Percentiles rank a stretch among this genome's conserved stretches.
Conservation (phyloP, 2,329 filamentous ascomycete species). For the Magnaporthiopsis rhizophila region DNA sequence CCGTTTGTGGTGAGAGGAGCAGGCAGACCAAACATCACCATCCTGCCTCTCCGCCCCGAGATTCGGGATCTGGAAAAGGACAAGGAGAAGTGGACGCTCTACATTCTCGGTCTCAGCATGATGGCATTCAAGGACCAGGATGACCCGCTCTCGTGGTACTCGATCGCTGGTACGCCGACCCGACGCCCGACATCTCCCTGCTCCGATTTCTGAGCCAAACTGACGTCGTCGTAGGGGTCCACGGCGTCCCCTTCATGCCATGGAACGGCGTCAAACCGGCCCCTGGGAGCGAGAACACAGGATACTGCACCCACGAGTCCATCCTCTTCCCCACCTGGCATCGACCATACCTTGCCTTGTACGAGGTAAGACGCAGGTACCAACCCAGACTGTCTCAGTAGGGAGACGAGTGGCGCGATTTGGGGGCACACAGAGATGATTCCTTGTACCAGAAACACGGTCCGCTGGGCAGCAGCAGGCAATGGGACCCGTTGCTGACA, state of each 20-base stretch:
- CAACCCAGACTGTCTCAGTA: not conserved
- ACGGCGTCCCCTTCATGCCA: conserved; percentile 60
- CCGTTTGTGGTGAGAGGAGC: conserved; percentile 36
- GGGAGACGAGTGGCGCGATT: not conserved
- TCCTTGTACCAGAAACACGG: not conserved
- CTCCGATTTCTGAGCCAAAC: conserved; percentile 6
- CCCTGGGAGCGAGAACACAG: conserved; percentile 45
- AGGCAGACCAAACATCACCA: conserved; percentile 22
- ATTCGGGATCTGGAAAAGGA: conserved; percentile 59
- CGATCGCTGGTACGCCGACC: conserved; percentile 56
- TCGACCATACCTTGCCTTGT: conserved; percentile 63
- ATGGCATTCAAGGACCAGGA: conserved; percentile 61
- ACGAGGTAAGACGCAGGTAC: conserved; percentile 36
- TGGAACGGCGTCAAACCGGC: conserved; percentile 45
- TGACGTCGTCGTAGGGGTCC: conserved; percentile 51
- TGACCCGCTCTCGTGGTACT: conserved; percentile 63
- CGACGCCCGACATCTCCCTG: not conserved
- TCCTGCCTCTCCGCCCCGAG: conserved; percentile 49
- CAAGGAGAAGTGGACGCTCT: conserved; percentile 65
- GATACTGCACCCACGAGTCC: conserved; percentile 69
- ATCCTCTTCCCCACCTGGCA: conserved; percentile 78
- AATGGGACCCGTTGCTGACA: not conserved
- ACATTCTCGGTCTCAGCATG: conserved; percentile 64
- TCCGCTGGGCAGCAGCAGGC: conserved; percentile 6
- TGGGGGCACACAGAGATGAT: not conserved